A percentile compares a stretch with the other conserved stretches of the same genome.
Conservation (phyloP, 495 filamentous ascomycete genomes). For the Schizothecium vesticola region DNA sequence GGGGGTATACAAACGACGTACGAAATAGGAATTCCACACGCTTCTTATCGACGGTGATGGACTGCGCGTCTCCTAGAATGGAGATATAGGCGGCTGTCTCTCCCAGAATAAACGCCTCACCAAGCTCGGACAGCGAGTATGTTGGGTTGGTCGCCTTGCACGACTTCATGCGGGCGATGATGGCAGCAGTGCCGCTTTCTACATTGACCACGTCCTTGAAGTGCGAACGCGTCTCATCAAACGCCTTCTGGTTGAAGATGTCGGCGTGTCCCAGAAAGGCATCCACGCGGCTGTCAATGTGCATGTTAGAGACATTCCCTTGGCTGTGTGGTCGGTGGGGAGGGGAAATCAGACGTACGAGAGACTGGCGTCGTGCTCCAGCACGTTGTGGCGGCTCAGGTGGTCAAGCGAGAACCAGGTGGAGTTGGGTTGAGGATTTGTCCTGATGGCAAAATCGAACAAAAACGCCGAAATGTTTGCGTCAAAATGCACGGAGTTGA, state of each 20-base stretch:
- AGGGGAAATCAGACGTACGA: conserved; percentile 33
- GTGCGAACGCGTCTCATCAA: conserved; percentile 34
- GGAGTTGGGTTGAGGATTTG: conserved; percentile 46
- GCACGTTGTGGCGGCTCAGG: conserved; percentile 39
- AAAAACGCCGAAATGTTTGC: conserved; percentile 31
- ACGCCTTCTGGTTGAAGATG: conserved; percentile 41
- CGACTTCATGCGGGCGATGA: conserved; percentile 34
- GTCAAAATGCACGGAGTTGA: conserved; percentile 29
- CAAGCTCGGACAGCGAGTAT: conserved; percentile 30
- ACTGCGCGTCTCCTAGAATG: conserved; percentile 37
- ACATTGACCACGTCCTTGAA: conserved; percentile 35
- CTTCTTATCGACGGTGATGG: conserved; percentile 29
- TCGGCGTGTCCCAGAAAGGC: conserved; percentile 42
- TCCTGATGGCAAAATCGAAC: conserved; percentile 38
- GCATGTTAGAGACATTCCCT: conserved; percentile 1
- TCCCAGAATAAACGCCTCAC: conserved; percentile 37
- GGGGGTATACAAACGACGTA: conserved; percentile 23
- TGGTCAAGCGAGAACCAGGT: conserved; percentile 44
- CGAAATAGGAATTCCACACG: conserved; percentile 42
- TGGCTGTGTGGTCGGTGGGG: neutral
- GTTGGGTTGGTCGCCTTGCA: conserved; percentile 40
- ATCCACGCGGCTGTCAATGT: conserved; percentile 33
- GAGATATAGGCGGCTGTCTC: conserved; percentile 41
- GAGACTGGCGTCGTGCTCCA: conserved; percentile 43
- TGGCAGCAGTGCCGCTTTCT: conserved; percentile 38